A percentile compares a stretch with the other conserved stretches of the same genome.
These are phyloP conservation scores for Mytilinidion resinicola DNA, from an alignment of 495 filamentous ascomycete genomes.

Conservation along the genomic window DNA sequence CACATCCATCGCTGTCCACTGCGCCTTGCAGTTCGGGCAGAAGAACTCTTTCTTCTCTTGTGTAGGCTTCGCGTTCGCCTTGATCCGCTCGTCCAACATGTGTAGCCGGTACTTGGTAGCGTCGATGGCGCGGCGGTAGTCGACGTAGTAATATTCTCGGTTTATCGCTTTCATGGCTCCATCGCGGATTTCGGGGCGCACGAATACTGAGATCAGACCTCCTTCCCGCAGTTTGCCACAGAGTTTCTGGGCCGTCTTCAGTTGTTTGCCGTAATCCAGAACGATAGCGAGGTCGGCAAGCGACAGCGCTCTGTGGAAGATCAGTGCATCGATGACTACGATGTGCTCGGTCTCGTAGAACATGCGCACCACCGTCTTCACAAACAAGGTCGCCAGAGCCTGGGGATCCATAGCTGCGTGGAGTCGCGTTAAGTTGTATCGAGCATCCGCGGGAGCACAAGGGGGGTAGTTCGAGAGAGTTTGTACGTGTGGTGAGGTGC, in stretches of 20 bases:
- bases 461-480: no score
- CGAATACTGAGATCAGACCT: constrained; percentile 65
- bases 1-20: constrained; percentile 84
- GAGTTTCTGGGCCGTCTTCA: constrained; percentile 82
- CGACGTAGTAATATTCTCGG: constrained; percentile 93
- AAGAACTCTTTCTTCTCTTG: constrained; percentile 84
- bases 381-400: constrained; percentile 81
- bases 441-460: no score
- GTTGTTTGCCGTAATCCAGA: constrained; percentile 64
- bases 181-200: constrained; percentile 70
- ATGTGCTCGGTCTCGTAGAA: constrained; percentile 91
- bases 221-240: constrained; percentile 79
- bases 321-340: constrained; percentile 84
- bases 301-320: constrained; percentile 83
- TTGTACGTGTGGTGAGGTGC: no score
- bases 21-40: constrained; percentile 69
- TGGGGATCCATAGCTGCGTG: constrained; percentile 41
- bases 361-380: constrained; percentile 80
- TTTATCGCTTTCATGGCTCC: constrained; percentile 68
- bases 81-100: constrained; percentile 74
- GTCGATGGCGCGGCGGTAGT: constrained; percentile 89
- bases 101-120: constrained; percentile 93
- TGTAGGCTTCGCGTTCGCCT: constrained; percentile 67
- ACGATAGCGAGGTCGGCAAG: constrained; percentile 82
- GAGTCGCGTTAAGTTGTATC: no score